Percentiles rank a stretch among this genome's conserved stretches.
Conservation (phyloP, 768 basidiomycete genomes). For the Gautieria morchelliformis region DNA sequence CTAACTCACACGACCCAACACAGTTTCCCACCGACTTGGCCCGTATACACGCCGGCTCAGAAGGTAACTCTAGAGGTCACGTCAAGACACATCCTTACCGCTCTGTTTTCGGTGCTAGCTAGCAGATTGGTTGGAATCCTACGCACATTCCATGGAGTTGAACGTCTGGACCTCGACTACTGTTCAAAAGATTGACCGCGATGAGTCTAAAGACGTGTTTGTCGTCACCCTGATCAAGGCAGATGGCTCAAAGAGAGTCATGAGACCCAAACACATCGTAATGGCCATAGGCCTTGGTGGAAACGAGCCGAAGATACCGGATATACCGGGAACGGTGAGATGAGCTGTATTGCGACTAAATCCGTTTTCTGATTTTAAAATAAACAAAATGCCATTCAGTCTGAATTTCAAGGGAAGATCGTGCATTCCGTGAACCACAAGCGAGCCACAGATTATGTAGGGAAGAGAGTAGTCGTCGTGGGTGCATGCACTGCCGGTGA, state of each 20-base stretch:
- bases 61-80: conserved; percentile 21
- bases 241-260: conserved; percentile 11
- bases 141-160: conserved; percentile 49
- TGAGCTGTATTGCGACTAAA: not conserved
- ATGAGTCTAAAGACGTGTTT: conserved; percentile 13
- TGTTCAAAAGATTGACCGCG: conserved; percentile 6
- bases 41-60: conserved; percentile 44
- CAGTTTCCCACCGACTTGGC: conserved; percentile 54
- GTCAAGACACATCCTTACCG: not conserved
- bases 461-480: conserved; percentile 64
- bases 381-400: conserved; percentile 21
- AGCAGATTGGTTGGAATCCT: conserved; percentile 60
- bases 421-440: conserved; percentile 51
- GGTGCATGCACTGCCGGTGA: conserved; percentile 55
- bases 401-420: conserved; percentile 52
- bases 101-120: conserved; percentile 26
- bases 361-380: not conserved
- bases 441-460: conserved; percentile 43
- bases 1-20: not conserved
- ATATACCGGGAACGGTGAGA: conserved; percentile 26
- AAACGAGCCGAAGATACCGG: conserved; percentile 35
- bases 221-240: conserved; percentile 16
- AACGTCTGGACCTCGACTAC: conserved; percentile 44
- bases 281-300: conserved; percentile 48
- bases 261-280: conserved; percentile 34